Evolutionary conservation across 2,329 filamentous ascomycete species (phyloP).

Genomic region (Ceratocystis albifundus): DNA sequence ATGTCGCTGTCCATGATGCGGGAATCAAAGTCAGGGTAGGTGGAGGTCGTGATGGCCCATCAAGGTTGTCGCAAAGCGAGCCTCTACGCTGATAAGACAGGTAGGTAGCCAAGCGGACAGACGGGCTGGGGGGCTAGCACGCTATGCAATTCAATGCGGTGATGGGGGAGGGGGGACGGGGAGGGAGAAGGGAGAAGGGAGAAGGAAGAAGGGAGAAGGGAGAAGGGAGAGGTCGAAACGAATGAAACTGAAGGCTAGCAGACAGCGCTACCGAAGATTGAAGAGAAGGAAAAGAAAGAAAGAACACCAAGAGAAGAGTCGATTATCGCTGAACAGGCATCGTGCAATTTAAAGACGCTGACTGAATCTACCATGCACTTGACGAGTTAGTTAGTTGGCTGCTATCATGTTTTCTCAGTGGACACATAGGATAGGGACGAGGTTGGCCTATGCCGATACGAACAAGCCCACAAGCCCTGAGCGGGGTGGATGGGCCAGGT

Average conservation of each 20-base stretch:
- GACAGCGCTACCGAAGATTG: not conserved
- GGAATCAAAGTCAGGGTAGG: not conserved
- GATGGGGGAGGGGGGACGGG: not conserved
- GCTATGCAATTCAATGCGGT: not conserved
- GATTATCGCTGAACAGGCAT: conserved; percentile 9
- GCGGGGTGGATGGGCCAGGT: conserved; percentile 10
- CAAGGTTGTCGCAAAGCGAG: conserved; percentile 1
- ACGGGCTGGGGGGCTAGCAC: not conserved
- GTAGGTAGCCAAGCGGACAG: not conserved
- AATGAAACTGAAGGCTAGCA: not conserved
- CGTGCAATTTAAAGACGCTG: conserved; percentile 6
- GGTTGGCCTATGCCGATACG: conserved; percentile 12
- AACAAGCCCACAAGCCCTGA: conserved; percentile 13
- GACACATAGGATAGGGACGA: conserved; percentile 12
- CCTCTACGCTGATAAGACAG: not conserved
- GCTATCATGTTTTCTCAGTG: conserved; percentile 10
- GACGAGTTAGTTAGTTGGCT: conserved; percentile 1
- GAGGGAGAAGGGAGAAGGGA: too few relatives aligned
- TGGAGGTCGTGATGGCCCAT: not conserved
- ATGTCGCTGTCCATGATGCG: conserved; percentile 17
- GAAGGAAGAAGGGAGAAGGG: not conserved
- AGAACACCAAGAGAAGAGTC: conserved; percentile 7
- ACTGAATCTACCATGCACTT: not conserved
- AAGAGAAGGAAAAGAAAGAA: not conserved
- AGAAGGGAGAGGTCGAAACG: not conserved